Base-by-base conservation (phyloP, 1,284 basidiomycete genomes). In the Naganishia liquefaciens region DNA sequence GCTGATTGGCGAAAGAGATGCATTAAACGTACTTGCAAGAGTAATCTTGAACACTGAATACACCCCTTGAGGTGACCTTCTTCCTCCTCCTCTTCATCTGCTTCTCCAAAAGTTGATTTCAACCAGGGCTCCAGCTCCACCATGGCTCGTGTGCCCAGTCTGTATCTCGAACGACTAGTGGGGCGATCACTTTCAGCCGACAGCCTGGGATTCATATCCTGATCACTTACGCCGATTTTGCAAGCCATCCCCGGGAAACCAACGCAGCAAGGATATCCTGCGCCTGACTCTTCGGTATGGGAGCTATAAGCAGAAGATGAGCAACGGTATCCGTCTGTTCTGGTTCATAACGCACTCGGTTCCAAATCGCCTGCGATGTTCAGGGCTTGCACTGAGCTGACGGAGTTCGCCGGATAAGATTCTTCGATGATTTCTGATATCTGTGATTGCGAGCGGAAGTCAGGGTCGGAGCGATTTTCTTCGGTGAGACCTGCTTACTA, bases 371-470 rank as follows among this genome's bases (percentile, higher is more conserved):
- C 62, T 42, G 65, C 65, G 19, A 63, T 67, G 23, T 40, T 40
- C 23, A 62, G 50, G 0, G 77, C 77, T 49, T 71, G 68, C 13
- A 68, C 70, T 5, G 70, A 68, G 2, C 73, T 71, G 37, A 79
- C 63, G 5, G 77, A 78, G 66, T 76, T 76, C 47, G 70, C 76
- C 3, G 77, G 77, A 62, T 77, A 76, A 0, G 73, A 74, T 4
- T 65, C 58, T 40, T 77, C 70, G 42, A 79, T 77, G 25, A 68
- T 73, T 37, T 69, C 67, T 49, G 74, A 64, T 73, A 75, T 57
- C 55, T 49, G 21, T 27, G 4, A 11, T 44, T 23, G 9, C 39
- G 44, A 21, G 19, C 17, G 9, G 13, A 30, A 47, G 23, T 19
- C 23, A 42, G 11, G 17, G 1, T 13, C 28, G 9, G n/a, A 2